Base-by-base conservation (phyloP, 163 green algal species). In the Volvox carteri region DNA sequence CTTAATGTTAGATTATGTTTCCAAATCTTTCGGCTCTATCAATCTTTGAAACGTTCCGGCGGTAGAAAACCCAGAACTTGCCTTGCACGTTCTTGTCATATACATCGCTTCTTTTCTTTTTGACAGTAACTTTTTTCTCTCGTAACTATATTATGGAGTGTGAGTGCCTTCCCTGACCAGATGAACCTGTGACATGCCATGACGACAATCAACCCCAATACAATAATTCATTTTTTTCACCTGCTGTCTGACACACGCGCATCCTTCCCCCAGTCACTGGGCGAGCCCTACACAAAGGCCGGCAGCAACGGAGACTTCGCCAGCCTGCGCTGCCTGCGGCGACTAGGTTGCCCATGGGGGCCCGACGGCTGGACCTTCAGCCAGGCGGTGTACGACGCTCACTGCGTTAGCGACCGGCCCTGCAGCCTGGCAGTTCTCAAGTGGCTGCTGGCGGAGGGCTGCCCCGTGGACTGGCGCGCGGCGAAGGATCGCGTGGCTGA, bases 321-420 rank as follows among this genome's bases (percentile, higher is more conserved):
- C 39, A 54, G 2, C 28, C 70, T 78, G 39, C 4, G 25, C 16
- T 78, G 37, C 37, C 70, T 78, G 18, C 37, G 70, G 37, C 39
- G 39, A 0, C 37, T 78, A 21, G 70, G 70, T 39, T 78, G 70
- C 39, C 70, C 70, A 37, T 78, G 70, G 70, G 30, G 72, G n/a
- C 6, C 62, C 5, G 19, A 42, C 23, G 62, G 62, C 11, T 21
- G 6, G 11, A 73, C 62, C 19, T 41, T 73, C 62, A n/a, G n/a
- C n/a, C n/a, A n/a, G n/a, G n/a, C n/a, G n/a, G n/a, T n/a, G n/a
- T n/a, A n/a, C n/a, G n/a, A n/a, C n/a, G n/a, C n/a, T n/a, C 23
- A 16, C 62, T 8, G 4, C 62, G 62, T 30, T 14, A 23, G 41
- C 11, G 30, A 73, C 7, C 18, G 4, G 28, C n/a, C 8, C 8